phyloP scores from a whole-genome alignment of 331 rosid species.

The Cydonia oblonga region DNA sequence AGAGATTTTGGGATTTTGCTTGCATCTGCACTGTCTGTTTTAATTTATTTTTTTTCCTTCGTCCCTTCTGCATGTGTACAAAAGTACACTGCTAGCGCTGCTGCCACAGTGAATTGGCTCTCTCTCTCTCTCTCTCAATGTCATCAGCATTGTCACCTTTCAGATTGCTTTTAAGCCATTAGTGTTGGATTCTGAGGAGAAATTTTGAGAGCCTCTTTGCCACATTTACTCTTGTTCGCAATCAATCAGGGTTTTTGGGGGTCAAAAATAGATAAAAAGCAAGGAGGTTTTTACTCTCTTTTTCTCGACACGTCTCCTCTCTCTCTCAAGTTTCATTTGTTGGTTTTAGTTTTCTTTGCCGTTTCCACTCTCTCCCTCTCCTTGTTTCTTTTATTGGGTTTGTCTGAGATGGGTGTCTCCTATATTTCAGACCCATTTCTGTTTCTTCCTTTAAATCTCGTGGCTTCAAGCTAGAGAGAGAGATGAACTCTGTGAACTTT shows the following conservation, averaged over 20 bases:
- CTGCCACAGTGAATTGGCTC: conserved; percentile 17
- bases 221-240: conserved; percentile 27
- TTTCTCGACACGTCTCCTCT: neutral
- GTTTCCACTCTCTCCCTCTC: conserved; percentile 14
- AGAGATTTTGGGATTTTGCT: conserved; percentile 22
- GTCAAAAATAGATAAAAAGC: conserved; percentile 30
- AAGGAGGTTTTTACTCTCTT: conserved; percentile 5
- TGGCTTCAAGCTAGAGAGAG: conserved; percentile 3
- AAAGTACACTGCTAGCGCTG: conserved; percentile 26
- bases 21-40: conserved; percentile 36
- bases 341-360: neutral
- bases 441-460: conserved; percentile 14
- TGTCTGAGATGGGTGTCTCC: conserved; percentile 27
- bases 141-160: conserved; percentile 17
- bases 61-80: neutral
- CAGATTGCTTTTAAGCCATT: conserved; percentile 22
- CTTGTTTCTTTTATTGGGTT: conserved; percentile 25
- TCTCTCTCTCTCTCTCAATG: conserved; percentile 8
- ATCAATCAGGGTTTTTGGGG: conserved; percentile 8
- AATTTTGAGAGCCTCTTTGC: conserved; percentile 17
- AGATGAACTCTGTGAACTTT: conserved; percentile 11
- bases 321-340: neutral
- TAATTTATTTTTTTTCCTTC: too few relatives aligned
- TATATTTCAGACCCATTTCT: conserved; percentile 23
- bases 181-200: conserved; percentile 31